Evolutionary conservation across 2,329 filamentous ascomycete genomes (phyloP), one percentile per base, ranked within the genome.

Genomic region (Penicillium capsulatum): DNA sequence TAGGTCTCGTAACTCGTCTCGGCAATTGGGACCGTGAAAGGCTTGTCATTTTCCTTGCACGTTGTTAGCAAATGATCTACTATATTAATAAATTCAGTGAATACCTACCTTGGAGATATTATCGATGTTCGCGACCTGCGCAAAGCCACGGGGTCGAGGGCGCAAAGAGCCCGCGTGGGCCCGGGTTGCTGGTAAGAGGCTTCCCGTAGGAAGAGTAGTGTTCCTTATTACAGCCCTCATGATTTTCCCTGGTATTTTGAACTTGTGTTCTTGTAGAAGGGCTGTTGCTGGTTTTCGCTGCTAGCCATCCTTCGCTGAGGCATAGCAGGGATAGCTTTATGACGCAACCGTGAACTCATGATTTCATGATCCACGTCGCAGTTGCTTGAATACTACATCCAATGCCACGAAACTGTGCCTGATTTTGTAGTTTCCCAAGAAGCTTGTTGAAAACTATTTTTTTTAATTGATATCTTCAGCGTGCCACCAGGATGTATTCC

Each of bases 1-100:
- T 96, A 97, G 34, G 90, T 95, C 77, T 96, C 91, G 73, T 95
- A 97, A 72, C 86, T 88, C 80, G 96, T 89, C 67, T 94, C 86
- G 26, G 26, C 6, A 11, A 28, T 14, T 5, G 26, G 26, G n/a
- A 28, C 26, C 6, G 5, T 28, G 13, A 28, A 28, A n/a, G 26
- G 26, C 13, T 28, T 28, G 4, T 28, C 26, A 14, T 28, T 14
- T 14, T n/a, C 26, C 26, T 28, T 7, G 13, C n/a, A 22, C 5
- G 9, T 22, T 22, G 19, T 22, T 22, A 22, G 19, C 9, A 7
- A 11, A 7, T 6, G 26, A 7, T 14, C 6, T 6, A 11, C 13
- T 28, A 28, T 28, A 11, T 6, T n/a, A 5, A 28, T 6, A n/a
- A 14, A 11, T 11, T 14, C 26, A 28, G n/a, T 28, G 26, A 11